Evolutionary conservation across 192 early-diverging fungal genomes (phyloP).

Genomic region (Backusella tarrabulga): DNA sequence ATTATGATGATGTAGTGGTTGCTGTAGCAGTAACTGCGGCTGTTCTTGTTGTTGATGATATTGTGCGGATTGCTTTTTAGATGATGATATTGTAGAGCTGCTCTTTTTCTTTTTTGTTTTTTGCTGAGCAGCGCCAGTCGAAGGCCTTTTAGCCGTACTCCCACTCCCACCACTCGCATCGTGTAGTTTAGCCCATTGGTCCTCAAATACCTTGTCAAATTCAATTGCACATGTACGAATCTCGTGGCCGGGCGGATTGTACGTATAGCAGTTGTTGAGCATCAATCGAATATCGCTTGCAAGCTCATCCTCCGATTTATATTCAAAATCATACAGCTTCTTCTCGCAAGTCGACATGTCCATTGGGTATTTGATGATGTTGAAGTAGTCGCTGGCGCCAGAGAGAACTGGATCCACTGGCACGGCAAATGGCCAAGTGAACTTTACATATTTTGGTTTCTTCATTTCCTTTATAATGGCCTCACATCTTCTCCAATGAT

Average conservation of each 20-base stretch:
- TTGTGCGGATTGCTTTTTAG: background rate
- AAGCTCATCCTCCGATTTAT: conserved; percentile 59
- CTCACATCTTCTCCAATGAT: conserved; percentile 28
- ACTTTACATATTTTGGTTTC: conserved; percentile 8
- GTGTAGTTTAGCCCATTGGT: conserved; percentile 56
- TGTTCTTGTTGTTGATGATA: background rate
- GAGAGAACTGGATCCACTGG: conserved; percentile 86
- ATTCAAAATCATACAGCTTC: conserved; percentile 65
- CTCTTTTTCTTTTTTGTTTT: background rate
- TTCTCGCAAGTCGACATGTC: conserved; percentile 68
- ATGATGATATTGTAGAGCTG: background rate
- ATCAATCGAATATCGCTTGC: conserved; percentile 67
- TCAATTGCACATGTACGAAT: conserved; percentile 65
- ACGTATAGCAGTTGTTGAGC: conserved; percentile 74
- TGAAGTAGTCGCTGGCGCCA: conserved; percentile 78
- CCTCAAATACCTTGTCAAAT: conserved; percentile 67
- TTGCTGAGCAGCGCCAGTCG: background rate
- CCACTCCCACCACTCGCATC: background rate
- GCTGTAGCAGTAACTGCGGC: background rate
- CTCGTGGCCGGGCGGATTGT: conserved; percentile 58
- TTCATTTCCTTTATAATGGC: conserved; percentile 29
- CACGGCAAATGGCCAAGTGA: conserved; percentile 57
- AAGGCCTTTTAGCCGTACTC: background rate
- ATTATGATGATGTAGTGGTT: background rate
- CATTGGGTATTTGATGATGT: conserved; percentile 78